Evolutionary conservation across 2,329 filamentous ascomycete genomes (phyloP), one percentile per base, ranked within the genome.

Genomic region (Podosphaera xanthii): DNA sequence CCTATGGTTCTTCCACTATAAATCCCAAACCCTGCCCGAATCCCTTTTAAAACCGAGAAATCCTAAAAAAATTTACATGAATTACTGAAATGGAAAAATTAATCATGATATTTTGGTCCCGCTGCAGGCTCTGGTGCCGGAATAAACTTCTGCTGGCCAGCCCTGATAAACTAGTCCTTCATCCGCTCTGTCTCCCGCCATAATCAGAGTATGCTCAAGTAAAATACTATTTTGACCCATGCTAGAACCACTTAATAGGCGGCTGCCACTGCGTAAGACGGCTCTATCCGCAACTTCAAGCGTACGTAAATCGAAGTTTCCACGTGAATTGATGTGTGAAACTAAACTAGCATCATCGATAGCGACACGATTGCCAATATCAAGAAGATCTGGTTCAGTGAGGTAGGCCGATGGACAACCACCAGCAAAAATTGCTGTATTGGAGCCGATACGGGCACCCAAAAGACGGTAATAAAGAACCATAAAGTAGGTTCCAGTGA

Each of bases 271-370:
- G 7, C 77, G 69, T 62, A 80, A 63, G 7, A 80, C 77, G 62
- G 75, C 76, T 14, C 77, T 66, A 59, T 46, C 48, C 2, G 53
- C 60, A 14, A 61, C 55, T 12, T 30, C 76, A 71, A 0, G 76
- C 76, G 70, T 67, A 64, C 80, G 79, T 44, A 81, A 67, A 62
- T 78, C 74, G 63, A 80, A 80, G 59, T 76, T 76, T 55, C 78
- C 77, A 2, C 77, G 69, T 0, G 75, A 77, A 65, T 81, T 80
- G 65, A 80, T 74, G 64, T 80, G 78, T 4, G 71, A 75, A 5
- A 80, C 77, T 4, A 80, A 68, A 63, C 75, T 77, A 0, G 77
- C 76, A 63, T 80, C 77, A 59, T 80, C 78, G 0, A 80, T 73
- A 0, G 70, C 69, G 0, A 79, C 77, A 1, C 77, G 68, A 62